Evolutionary conservation across 768 basidiomycete genomes (phyloP).

Genomic region (Artomyces pyxidatus): DNA sequence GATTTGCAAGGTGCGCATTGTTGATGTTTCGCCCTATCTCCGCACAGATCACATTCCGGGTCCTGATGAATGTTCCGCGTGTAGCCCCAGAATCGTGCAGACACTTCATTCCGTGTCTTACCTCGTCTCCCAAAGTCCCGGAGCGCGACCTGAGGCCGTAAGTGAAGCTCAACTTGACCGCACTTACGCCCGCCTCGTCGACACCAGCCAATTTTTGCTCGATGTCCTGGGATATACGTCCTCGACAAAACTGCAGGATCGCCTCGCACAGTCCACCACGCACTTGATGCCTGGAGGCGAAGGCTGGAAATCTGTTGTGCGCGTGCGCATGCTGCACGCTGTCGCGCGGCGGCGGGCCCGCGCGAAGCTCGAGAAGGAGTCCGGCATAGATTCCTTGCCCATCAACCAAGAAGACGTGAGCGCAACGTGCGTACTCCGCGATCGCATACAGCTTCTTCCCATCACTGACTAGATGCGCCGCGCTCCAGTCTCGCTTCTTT

Average conservation of each 20-base stretch:
- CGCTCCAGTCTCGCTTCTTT: constrained; percentile 25
- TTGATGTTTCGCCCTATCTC: too few species aligned
- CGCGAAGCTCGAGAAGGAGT: constrained; percentile 14
- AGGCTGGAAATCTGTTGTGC: constrained; percentile 27
- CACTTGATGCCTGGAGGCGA: constrained; percentile 24
- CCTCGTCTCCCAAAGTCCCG: constrained; percentile 28
- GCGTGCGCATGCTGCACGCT: constrained; percentile 30
- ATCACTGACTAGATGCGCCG: neutral
- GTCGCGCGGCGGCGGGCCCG: constrained; percentile 25
- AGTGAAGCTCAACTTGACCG: constrained; percentile 18
- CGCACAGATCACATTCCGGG: too few species aligned
- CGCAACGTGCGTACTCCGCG: constrained; percentile 19
- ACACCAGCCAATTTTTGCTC: constrained; percentile 30
- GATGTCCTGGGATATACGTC: constrained; percentile 27
- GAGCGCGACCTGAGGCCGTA: constrained; percentile 21
- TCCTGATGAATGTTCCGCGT: neutral
- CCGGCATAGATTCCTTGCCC: constrained; percentile 17
- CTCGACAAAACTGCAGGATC: neutral
- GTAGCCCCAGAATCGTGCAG: neutral
- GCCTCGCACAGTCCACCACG: neutral
- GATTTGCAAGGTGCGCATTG: constrained; percentile 26
- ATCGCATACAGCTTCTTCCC: neutral
- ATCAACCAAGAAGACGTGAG: constrained; percentile 32
- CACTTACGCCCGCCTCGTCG: constrained; percentile 25
- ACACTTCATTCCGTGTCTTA: too few species aligned